Base-by-base conservation (phyloP, 73 alveolate genomes). In the Halteria grandinella region DNA sequence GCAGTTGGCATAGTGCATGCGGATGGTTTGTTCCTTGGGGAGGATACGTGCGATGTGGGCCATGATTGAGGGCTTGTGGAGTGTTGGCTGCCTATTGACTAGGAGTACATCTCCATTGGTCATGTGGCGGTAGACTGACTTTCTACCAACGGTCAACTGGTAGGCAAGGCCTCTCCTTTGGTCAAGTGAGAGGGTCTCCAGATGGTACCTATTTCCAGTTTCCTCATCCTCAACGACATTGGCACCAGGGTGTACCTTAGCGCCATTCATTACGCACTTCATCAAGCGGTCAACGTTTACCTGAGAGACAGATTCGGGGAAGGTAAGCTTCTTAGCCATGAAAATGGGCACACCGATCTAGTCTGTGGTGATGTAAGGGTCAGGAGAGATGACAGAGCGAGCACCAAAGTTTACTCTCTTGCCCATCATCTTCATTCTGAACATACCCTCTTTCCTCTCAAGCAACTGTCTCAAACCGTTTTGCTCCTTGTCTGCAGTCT, bases 371-470 rank as follows among this genome's bases (percentile, higher is more conserved):
- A 98, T 91, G 60, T 93, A 83, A 25, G 99, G 99, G 75, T 98
- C 99, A 10, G 99, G 99, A 25, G 98, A 90, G 49, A 98, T 98
- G 24, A 98, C 99, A 45, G 98, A 87, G 49, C 99, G 88, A 39
- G 98, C 99, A 2, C 99, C 99, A 86, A 90, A 94, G 81, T 97
- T 97, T 20, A 97, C 99, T 81, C 99, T 89, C 91, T 98, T 98
- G 20, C 99, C 99, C 99, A 98, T 98, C 99, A 98, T 98, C 87
- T 98, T 98, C 99, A 98, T 96, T 91, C 99, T 94, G 78, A 98
- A 89, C 44, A 98, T 83, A 6, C 99, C 99, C 87, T 94, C 97
- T 84, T 97, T 98, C 89, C 93, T 95, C 85, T 97, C 99, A 41
- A 97, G 79, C 28, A 93, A 85, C 78, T 97, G 97, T 49, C 98